These are phyloP conservation scores for Flaveria robusta DNA, from an alignment of 129 eudicot genomes.

Conservation along the genomic window DNA sequence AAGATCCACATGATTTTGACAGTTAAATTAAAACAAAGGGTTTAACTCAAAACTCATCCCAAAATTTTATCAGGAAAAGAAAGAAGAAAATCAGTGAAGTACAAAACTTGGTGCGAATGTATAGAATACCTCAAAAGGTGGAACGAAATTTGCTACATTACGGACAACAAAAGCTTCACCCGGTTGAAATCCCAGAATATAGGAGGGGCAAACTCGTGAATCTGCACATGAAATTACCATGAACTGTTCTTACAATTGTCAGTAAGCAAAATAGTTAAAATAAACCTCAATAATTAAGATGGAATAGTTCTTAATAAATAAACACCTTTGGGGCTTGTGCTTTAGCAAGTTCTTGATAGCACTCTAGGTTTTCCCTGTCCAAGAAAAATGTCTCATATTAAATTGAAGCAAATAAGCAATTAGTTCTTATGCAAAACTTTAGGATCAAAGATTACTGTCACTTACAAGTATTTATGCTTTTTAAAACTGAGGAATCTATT, in stretches of 20 bases:
- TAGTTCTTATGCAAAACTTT: background rate
- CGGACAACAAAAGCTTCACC: conserved; percentile 94
- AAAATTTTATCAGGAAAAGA: background rate
- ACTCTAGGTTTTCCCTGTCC: conserved; percentile 69
- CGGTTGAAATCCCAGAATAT: conserved; percentile 84
- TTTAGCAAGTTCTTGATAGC: conserved; percentile 68
- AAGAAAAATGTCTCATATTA: conserved; percentile 19
- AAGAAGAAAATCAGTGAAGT: background rate
- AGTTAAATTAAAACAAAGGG: background rate
- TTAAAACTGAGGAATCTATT: conserved; percentile 74
- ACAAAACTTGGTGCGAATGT: background rate
- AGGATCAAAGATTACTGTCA: background rate
- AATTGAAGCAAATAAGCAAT: background rate
- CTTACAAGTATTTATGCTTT: conserved; percentile 80
- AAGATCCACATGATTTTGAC: background rate
- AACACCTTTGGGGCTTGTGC: conserved; percentile 86
- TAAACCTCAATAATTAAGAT: background rate
- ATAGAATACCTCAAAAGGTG: conserved; percentile 72
- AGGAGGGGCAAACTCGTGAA: conserved; percentile 94
- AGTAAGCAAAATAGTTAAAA: conserved; percentile 29
- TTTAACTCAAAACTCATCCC: background rate
- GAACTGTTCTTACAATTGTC: conserved; percentile 66
- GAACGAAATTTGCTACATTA: conserved; percentile 85
- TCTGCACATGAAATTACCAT: conserved; percentile 97
- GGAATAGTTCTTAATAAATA: background rate